Evolutionary conservation across 2,329 filamentous ascomycete species (phyloP).

Genomic region (Didymosphaeria variabile): DNA sequence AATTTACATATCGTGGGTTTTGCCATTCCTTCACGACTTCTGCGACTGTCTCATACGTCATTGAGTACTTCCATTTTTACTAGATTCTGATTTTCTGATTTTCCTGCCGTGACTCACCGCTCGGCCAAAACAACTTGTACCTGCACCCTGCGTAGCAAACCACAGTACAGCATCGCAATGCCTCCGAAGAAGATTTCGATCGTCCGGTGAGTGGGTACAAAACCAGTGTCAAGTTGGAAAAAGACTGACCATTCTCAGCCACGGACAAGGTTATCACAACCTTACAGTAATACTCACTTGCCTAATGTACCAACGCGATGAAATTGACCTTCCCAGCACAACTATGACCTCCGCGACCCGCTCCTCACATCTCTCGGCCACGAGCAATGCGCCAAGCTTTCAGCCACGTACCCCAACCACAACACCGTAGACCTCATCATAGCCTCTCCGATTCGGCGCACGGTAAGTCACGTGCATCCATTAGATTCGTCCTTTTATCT

Average conservation of each 20-base stretch:
- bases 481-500: too few relatives aligned
- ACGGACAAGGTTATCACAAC: constrained; percentile 83
- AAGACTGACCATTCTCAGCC: constrained; percentile 62
- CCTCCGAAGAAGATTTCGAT: constrained; percentile 8
- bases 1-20: not conserved
- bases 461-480: constrained; percentile 48
- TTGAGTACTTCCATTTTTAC: not conserved
- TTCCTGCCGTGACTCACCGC: constrained; percentile 12
- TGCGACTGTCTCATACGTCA: constrained; percentile 2
- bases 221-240: constrained; percentile 8
- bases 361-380: constrained; percentile 78
- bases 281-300: constrained; percentile 31
- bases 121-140: not conserved
- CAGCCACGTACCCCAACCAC: constrained; percentile 68
- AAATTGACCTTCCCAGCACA: constrained; percentile 53
- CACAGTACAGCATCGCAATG: not conserved
- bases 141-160: not conserved
- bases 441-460: constrained; percentile 81
- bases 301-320: not conserved
- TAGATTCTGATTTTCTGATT: not conserved
- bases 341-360: constrained; percentile 80
- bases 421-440: constrained; percentile 71
- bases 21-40: not conserved
- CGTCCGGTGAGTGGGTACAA: constrained; percentile 2
- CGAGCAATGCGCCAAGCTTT: constrained; percentile 75